Conservation (phyloP, 768 basidiomycete species). For the Mycena haematopus region DNA sequence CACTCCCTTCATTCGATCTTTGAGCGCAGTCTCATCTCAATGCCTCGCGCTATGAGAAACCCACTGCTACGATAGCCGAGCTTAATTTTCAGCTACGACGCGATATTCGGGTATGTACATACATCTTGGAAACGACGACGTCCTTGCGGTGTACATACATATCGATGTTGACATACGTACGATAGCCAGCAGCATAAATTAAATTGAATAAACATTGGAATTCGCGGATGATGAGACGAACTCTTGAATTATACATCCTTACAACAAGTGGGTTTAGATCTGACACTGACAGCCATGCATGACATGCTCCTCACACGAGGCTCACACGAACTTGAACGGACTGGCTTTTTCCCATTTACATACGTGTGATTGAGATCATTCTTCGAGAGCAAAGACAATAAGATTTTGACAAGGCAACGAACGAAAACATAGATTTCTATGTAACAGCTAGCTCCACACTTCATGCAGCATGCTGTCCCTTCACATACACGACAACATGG, state of each 20-base stretch:
- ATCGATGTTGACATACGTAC: slow-evolving; percentile 12
- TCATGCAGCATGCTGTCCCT: no score
- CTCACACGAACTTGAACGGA: slow-evolving; percentile 2
- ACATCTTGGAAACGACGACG: slow-evolving; percentile 1
- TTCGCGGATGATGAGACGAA: not conserved
- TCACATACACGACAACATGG: no score
- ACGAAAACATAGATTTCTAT: not conserved
- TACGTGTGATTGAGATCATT: slow-evolving; percentile 12
- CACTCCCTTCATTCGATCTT: slow-evolving; percentile 29
- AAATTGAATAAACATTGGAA: slow-evolving; percentile 25
- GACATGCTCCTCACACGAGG: not conserved
- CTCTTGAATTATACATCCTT: not conserved
- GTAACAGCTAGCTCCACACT: no score
- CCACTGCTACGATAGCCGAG: slow-evolving; percentile 27
- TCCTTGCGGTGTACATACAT: not conserved
- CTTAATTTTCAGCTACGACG: slow-evolving; percentile 27
- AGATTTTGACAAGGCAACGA: slow-evolving; percentile 6
- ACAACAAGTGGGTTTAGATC: not conserved
- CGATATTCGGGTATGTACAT: slow-evolving; percentile 8
- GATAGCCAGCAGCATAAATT: slow-evolving; percentile 28
- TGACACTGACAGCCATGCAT: not conserved
- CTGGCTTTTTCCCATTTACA: slow-evolving; percentile 7
- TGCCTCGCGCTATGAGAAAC: slow-evolving; percentile 28
- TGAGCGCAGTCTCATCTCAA: slow-evolving; percentile 29
- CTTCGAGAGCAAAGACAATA: slow-evolving; percentile 15